Evolutionary conservation across 441 rosid species (phyloP).

Genomic region (Pelargonium australe): DNA sequence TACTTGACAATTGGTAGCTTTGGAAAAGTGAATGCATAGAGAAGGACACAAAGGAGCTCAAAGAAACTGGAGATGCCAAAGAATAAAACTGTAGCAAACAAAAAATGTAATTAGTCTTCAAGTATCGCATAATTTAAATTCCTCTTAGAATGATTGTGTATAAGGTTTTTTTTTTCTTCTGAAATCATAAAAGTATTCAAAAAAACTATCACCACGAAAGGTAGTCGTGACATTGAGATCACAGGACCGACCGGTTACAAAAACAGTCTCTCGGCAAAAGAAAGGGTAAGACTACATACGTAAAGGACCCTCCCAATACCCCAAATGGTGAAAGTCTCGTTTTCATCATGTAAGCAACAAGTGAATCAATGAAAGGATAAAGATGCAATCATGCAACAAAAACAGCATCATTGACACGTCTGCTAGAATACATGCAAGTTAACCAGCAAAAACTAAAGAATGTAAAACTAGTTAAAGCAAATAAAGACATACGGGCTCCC

Average conservation of each 20-base stretch:
- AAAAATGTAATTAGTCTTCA: not conserved
- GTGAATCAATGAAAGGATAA: too few species aligned
- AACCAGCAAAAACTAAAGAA: not conserved
- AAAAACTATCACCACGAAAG: too few species aligned
- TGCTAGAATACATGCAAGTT: not conserved
- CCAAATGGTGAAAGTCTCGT: too few species aligned
- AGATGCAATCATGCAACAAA: not conserved
- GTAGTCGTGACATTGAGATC: too few species aligned
- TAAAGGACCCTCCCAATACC: too few species aligned
- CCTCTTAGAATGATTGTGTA: not conserved
- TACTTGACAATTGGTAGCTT: constrained; percentile 54
- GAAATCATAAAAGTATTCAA: too few species aligned
- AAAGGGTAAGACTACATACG: too few species aligned
- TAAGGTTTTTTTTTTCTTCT: too few species aligned
- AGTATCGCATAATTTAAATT: not conserved
- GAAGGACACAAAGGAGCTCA: constrained; percentile 49
- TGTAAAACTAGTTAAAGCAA: not conserved
- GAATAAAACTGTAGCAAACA: constrained; percentile 44
- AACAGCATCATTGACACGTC: not conserved
- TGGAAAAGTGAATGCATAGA: constrained; percentile 49
- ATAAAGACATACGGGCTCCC: constrained; percentile 56
- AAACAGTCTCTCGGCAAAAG: too few species aligned
- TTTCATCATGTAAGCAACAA: too few species aligned
- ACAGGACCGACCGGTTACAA: too few species aligned
- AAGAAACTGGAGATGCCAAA: constrained; percentile 41